These are phyloP conservation scores for Talaromyces sp. DNA, from an alignment of 2,329 filamentous ascomycete species.

Conservation along the genomic window DNA sequence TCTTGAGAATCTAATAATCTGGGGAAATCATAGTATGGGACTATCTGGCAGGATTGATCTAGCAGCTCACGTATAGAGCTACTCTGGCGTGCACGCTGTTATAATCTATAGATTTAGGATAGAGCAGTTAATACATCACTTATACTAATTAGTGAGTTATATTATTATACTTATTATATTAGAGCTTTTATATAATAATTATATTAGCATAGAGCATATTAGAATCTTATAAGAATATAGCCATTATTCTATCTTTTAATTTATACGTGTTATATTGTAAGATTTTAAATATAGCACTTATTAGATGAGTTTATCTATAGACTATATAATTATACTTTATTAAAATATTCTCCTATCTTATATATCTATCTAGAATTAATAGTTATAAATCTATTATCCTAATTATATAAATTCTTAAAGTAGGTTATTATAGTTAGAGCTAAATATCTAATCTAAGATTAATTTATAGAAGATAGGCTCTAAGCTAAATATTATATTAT, in stretches of 20 bases:
- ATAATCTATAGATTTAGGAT: constrained; percentile 5
- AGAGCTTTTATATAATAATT: constrained; percentile 26
- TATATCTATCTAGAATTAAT: too few species aligned
- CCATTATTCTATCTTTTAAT: background rate
- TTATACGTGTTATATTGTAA: background rate
- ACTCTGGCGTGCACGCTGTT: background rate
- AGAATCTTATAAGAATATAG: constrained; percentile 20
- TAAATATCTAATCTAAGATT: too few species aligned
- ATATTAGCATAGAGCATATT: constrained; percentile 23
- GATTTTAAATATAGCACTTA: too few species aligned
- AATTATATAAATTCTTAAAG: too few species aligned
- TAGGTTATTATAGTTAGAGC: too few species aligned
- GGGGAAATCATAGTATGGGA: background rate
- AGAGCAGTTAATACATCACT: constrained; percentile 22
- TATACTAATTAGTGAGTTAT: constrained; percentile 24
- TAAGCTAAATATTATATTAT: too few species aligned
- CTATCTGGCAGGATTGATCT: background rate
- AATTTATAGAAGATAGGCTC: too few species aligned
- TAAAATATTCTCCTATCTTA: too few species aligned
- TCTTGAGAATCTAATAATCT: background rate
- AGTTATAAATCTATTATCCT: too few species aligned
- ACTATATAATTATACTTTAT: too few species aligned
- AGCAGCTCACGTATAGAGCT: background rate
- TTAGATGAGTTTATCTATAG: too few species aligned
- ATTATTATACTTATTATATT: constrained; percentile 21